Evolutionary conservation across 768 basidiomycete genomes (phyloP).

Genomic region (Russula abietina): DNA sequence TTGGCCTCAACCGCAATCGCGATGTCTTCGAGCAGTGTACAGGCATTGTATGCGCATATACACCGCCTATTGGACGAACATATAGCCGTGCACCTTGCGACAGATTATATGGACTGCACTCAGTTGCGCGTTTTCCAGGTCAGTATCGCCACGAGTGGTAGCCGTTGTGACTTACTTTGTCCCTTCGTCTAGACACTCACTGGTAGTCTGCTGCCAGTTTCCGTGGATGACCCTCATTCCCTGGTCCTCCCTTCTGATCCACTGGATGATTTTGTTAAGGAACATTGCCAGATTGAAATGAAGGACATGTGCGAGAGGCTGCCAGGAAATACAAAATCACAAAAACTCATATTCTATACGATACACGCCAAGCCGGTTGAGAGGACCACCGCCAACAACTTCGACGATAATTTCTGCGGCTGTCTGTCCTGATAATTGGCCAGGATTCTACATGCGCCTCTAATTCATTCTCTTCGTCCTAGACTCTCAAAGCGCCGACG

Average conservation of each 20-base stretch:
- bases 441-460: not conserved
- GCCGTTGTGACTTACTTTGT: not conserved
- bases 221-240: conserved; percentile 15
- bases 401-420: not conserved
- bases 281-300: conserved; percentile 1
- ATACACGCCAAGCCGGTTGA: not conserved
- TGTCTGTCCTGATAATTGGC: conserved; percentile 1
- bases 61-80: conserved; percentile 21
- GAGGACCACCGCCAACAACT: not conserved
- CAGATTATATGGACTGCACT: conserved; percentile 14
- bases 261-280: conserved; percentile 8
- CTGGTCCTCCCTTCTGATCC: conserved; percentile 20
- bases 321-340: not conserved
- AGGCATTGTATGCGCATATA: conserved; percentile 18
- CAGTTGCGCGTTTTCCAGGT: conserved; percentile 21
- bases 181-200: conserved; percentile 11
- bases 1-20: not conserved
- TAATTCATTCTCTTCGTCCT: not conserved
- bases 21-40: not conserved
- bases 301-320: conserved; percentile 7
- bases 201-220: conserved; percentile 1
- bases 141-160: not conserved
- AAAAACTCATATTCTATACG: conserved; percentile 4
- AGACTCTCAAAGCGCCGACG: not conserved
- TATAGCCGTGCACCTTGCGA: conserved; percentile 14